These are phyloP conservation scores for Chrysanthemum seticuspe DNA, from an alignment of 129 eudicot species.

Conservation along the genomic window DNA sequence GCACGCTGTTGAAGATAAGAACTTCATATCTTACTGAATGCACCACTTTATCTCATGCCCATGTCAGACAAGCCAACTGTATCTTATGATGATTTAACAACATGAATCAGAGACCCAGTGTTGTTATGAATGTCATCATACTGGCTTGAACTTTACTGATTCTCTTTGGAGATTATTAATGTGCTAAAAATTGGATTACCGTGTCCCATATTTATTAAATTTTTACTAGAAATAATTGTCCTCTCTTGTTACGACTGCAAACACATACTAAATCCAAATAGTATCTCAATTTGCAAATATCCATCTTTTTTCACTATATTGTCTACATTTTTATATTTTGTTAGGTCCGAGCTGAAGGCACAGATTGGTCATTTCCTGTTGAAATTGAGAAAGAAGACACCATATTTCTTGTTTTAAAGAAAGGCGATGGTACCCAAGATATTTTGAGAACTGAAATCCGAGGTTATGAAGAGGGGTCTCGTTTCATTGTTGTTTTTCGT, in stretches of 20 bases:
- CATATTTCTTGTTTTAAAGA: constrained; percentile 57
- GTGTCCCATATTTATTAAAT: too few relatives aligned
- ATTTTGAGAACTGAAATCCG: constrained; percentile 80
- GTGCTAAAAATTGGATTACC: too few relatives aligned
- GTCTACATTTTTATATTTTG: not conserved
- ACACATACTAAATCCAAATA: too few relatives aligned
- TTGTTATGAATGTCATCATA: not conserved
- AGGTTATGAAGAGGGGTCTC: constrained; percentile 97
- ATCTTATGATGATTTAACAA: not conserved
- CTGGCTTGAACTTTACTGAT: not conserved
- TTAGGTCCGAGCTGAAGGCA: constrained; percentile 74
- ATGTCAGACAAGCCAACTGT: not conserved
- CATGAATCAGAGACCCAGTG: not conserved
- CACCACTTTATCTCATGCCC: not conserved
- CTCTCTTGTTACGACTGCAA: not conserved
- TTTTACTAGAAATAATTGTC: not conserved
- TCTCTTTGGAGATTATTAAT: too few relatives aligned
- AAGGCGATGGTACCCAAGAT: constrained; percentile 46
- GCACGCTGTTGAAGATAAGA: not conserved
- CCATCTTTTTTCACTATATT: not conserved
- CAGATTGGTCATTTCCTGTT: constrained; percentile 92
- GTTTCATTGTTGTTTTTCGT: constrained; percentile 86
- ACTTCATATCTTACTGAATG: not conserved
- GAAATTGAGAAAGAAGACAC: constrained; percentile 82
- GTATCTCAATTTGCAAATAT: not conserved